These are phyloP conservation scores for Xerocomellus intermedius DNA, from an alignment of 768 basidiomycete genomes.

Conservation along the genomic window DNA sequence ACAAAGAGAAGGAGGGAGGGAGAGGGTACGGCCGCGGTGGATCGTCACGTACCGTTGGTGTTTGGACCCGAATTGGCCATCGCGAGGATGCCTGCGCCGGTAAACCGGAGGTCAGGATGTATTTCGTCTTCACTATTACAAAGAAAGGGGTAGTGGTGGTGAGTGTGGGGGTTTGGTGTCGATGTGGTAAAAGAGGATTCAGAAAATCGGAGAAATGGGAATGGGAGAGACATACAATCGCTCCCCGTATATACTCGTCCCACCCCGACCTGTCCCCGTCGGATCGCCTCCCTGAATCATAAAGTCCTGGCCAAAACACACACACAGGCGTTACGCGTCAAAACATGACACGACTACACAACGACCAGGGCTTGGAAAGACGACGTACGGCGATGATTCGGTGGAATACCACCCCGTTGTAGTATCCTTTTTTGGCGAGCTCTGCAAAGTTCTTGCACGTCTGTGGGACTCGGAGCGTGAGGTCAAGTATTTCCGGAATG, in stretches of 20 bases:
- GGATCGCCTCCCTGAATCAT: conserved; percentile 98
- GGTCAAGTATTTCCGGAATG: background rate
- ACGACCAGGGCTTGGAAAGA: too few relatives aligned
- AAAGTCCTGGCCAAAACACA: conserved; percentile 62
- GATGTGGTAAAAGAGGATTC: too few relatives aligned
- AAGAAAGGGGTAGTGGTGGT: too few relatives aligned
- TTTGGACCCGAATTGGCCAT: conserved; percentile 99
- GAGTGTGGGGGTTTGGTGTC: too few relatives aligned
- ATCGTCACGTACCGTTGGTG: conserved; percentile 59
- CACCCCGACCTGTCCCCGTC: conserved; percentile 92
- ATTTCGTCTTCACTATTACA: conserved; percentile 96
- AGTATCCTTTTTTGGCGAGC: conserved; percentile 88
- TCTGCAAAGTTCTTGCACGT: conserved; percentile 96
- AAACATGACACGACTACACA: background rate
- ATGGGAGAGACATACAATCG: conserved; percentile 63
- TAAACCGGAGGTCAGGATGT: conserved; percentile 87
- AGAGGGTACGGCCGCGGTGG: too few relatives aligned
- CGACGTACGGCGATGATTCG: conserved; percentile 74
- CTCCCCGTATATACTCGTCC: conserved; percentile 84
- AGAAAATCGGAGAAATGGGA: too few relatives aligned
- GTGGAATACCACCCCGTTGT: conserved; percentile 88
- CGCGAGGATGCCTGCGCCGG: conserved; percentile 93
- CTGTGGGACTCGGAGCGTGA: conserved; percentile 38
- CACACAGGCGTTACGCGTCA: background rate
- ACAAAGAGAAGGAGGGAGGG: background rate